Conservation (phyloP, 192 early-diverging fungal species). For the Coemansia sp. region DNA sequence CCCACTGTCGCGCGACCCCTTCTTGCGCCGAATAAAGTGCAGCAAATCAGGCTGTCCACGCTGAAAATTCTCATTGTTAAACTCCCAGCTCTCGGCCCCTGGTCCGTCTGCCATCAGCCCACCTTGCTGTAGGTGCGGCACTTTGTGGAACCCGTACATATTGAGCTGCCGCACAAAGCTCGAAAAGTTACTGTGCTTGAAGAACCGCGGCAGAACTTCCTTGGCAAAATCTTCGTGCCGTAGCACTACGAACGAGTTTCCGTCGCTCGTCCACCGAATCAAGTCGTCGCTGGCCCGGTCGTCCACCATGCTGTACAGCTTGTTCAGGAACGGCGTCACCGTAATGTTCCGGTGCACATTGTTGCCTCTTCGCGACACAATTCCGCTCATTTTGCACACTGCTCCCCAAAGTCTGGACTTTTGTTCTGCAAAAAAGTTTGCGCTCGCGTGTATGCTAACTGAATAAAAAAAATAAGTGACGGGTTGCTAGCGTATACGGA, state of each 20-base stretch:
- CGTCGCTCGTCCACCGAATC: constrained; percentile 87
- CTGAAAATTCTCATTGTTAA: constrained; percentile 87
- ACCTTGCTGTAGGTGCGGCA: constrained; percentile 91
- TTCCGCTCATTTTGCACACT: constrained; percentile 16
- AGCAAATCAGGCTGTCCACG: constrained; percentile 87
- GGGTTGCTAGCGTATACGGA: neutral
- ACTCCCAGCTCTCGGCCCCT: constrained; percentile 86
- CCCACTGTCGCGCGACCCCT: constrained; percentile 47
- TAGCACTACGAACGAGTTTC: constrained; percentile 80
- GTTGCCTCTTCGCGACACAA: constrained; percentile 32
- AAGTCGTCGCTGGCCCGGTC: constrained; percentile 79
- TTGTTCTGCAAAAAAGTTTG: neutral
- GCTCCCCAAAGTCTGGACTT: neutral
- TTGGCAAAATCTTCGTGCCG: constrained; percentile 79
- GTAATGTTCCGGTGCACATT: constrained; percentile 48
- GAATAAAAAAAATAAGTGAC: neutral
- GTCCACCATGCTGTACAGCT: constrained; percentile 93
- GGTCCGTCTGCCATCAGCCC: constrained; percentile 70
- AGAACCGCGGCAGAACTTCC: constrained; percentile 78
- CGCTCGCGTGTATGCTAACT: neutral
- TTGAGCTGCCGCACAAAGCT: constrained; percentile 91
- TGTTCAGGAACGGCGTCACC: constrained; percentile 91
- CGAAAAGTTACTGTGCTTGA: constrained; percentile 91
- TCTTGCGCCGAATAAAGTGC: constrained; percentile 84
- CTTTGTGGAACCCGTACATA: constrained; percentile 97